Base-by-base conservation (phyloP, 805 yeast genomes). In the Suhomyces sp. region DNA sequence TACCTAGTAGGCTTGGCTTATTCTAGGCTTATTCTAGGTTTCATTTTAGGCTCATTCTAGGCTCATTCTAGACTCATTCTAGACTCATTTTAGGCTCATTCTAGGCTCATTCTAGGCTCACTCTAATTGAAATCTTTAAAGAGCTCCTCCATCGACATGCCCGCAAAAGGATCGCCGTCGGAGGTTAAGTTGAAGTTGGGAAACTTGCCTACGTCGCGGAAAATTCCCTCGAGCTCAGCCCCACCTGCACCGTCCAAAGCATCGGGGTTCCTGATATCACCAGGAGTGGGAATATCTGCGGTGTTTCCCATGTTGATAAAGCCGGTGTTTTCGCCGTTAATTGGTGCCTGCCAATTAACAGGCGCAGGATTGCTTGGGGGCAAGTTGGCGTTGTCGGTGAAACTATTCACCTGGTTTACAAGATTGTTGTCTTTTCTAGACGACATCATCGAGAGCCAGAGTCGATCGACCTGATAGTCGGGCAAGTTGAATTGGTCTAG, bases 371-470 rank as follows among this genome's bases (percentile, higher is more conserved):
- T 33, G 36, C 13, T 29, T 29, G 17, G 6, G 33, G 33, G n/a
- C 10, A 29, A 29, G 19, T 4, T 17, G 9, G 12, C 41, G 13
- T 17, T 36, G 22, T 36, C 41, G 41, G 19, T 17, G 41, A 5
- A 36, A 15, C n/a, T 36, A 5, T 17, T 38, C 7, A 15, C 42
- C 24, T 38, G 42, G n/a, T 19, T 38, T 1, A 17, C 42, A 38
- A 38, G 26, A 29, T 38, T 17, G 40, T 46, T 29, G 19, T 15
- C 24, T 17, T 46, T 46, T 24, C 47, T 47, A 17, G 31, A 19
- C 36, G 52, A 36, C 55, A 56, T 51, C 50, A 54, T 51, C 36
- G 51, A 54, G 36, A 56, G 41, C 59, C 59, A 56, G 13, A 56
- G 26, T 35, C 40, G 44, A 36, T 56, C 59, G 23, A 56, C 44